These are phyloP conservation scores for Fraxinus albicans DNA, from an alignment of 305 asterid species.

Conservation along the genomic window DNA sequence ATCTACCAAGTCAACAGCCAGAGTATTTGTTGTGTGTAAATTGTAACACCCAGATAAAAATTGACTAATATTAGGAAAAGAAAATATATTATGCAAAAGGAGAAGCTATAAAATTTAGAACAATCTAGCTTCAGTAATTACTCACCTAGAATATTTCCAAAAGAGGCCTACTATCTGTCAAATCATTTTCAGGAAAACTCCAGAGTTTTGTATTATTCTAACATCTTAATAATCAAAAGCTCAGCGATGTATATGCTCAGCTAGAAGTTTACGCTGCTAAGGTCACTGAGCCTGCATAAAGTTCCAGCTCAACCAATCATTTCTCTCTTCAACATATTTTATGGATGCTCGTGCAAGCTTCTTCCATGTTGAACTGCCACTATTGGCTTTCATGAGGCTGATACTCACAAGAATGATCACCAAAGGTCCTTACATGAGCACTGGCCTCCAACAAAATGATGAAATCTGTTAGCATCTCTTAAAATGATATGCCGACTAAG, in stretches of 20 bases:
- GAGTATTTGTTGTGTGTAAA: not conserved
- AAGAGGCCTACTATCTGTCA: not conserved
- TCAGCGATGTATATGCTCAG: not conserved
- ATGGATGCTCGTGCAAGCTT: not conserved
- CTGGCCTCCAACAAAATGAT: constrained; percentile 20
- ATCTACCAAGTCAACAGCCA: not conserved
- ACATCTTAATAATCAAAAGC: not conserved
- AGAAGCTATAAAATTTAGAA: not conserved
- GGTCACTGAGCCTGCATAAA: not conserved
- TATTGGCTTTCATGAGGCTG: not conserved
- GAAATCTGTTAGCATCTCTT: constrained; percentile 25
- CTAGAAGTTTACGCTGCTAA: not conserved
- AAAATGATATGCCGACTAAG: constrained; percentile 9
- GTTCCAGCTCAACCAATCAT: not conserved
- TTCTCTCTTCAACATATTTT: not conserved
- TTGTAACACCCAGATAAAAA: not conserved
- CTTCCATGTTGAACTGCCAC: not conserved
- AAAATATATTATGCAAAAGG: not conserved
- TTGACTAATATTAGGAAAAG: not conserved
- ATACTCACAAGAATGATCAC: not conserved
- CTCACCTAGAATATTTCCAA: not conserved
- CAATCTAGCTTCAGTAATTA: not conserved
- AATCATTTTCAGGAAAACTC: not conserved
- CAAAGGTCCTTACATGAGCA: constrained; percentile 17
- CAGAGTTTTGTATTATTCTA: not conserved